Evolutionary conservation across 108 stramenopile genomes (phyloP).

Genomic region (Skeletonema menzelii): DNA sequence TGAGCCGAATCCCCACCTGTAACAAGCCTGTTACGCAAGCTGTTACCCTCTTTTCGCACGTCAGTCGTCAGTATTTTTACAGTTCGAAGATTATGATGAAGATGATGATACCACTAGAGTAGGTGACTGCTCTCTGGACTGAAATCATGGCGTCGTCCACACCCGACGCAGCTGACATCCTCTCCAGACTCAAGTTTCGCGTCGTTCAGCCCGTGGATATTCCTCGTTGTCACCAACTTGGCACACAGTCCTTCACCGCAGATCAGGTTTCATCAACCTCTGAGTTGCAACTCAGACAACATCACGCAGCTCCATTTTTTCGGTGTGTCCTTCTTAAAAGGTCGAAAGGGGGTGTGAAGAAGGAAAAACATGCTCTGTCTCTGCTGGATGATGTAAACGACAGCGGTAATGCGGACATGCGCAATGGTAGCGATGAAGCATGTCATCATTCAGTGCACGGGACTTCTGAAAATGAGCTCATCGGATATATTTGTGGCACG

Average conservation of each 20-base stretch:
- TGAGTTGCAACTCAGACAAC: slow-evolving; percentile 32
- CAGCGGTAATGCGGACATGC: too few species aligned
- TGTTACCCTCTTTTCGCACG: too few species aligned
- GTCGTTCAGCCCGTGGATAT: slow-evolving; percentile 6
- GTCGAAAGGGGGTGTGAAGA: neutral
- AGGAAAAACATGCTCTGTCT: neutral
- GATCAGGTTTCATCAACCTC: slow-evolving; percentile 58
- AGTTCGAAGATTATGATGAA: too few species aligned
- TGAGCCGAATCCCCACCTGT: too few species aligned
- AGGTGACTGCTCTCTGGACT: neutral
- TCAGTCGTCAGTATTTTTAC: too few species aligned
- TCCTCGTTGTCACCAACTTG: slow-evolving; percentile 1
- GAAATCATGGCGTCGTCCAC: neutral
- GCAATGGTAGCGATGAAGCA: slow-evolving; percentile 10
- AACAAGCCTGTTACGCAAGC: too few species aligned
- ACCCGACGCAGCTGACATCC: neutral
- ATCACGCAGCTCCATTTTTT: slow-evolving; percentile 17
- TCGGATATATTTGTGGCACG: slow-evolving; percentile 39
- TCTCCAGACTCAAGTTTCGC: neutral
- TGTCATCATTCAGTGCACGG: slow-evolving; percentile 33
- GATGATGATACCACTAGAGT: neutral
- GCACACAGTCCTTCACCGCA: slow-evolving; percentile 24
- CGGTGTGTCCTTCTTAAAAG: slow-evolving; percentile 2
- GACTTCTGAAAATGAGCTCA: slow-evolving; percentile 15
- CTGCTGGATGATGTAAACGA: neutral